Percentiles rank a stretch among this genome's conserved stretches.
Conservation (phyloP, 305 asterid species). For the Plantago coronopus region DNA sequence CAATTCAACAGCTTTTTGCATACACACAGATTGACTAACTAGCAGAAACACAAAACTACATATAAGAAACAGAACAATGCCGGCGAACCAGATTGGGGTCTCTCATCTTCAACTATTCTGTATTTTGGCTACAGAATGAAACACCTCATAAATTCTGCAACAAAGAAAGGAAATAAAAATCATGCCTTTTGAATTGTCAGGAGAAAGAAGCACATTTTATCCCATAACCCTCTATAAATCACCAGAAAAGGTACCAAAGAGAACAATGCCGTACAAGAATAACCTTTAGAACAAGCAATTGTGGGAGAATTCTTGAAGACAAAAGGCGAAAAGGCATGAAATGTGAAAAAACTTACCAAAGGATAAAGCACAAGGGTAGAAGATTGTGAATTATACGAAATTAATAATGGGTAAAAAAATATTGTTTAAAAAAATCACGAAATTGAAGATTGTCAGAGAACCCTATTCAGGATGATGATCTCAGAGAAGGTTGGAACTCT, state of each 20-base stretch:
- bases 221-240: constrained; percentile 23
- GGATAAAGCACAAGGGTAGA: constrained; percentile 28
- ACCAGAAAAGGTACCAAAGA: not conserved
- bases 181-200: constrained; percentile 19
- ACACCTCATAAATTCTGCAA: constrained; percentile 36
- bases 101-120: constrained; percentile 52
- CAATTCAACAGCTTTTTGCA: constrained; percentile 22
- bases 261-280: constrained; percentile 27
- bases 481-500: constrained; percentile 75
- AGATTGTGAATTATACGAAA: constrained; percentile 13
- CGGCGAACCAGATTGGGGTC: constrained; percentile 39
- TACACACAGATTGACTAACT: constrained; percentile 34
- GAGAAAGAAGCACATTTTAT: constrained; percentile 19
- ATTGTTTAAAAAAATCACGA: not conserved
- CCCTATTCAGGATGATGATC: constrained; percentile 75
- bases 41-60: constrained; percentile 32
- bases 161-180: constrained; percentile 21
- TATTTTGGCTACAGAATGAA: constrained; percentile 28
- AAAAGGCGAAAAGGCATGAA: constrained; percentile 29
- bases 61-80: constrained; percentile 29
- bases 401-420: not conserved
- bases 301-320: not conserved
- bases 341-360: constrained; percentile 44
- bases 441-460: no score
- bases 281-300: constrained; percentile 47